Base-by-base conservation (phyloP, 1,139 yeast species). In the Lodderomyces margitis region DNA sequence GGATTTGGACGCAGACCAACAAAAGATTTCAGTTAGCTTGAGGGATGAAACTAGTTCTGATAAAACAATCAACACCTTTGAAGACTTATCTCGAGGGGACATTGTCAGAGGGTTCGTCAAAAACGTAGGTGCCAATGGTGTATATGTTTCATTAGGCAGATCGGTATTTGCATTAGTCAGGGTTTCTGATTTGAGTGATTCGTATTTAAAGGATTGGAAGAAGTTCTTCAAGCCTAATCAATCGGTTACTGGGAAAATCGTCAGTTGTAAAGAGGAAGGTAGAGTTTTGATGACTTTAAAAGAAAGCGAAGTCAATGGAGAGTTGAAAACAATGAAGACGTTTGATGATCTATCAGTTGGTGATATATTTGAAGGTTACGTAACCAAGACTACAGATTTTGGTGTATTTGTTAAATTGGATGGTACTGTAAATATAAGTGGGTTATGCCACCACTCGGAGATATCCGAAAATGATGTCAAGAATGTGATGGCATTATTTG, bases 381-480 rank as follows among this genome's bases (percentile, higher is more conserved):
- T 87, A 40, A 84, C 81, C 57, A 78, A 78, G 46, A 87, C 84
- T 15, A 82, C 91, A 38, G 95, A 87, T 41, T 92, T 82, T 57
- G 98, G 98, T 66, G 95, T 89, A 4, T 91, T 92, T 58, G 85
- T 92, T 37, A 81, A 78, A 50, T 70, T 92, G 45, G 88, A 83
- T 54, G 87, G 86, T 40, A 82, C 94, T 35, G 68, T 78, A 40
- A 80, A 81, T 53, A 74, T 89, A 43, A 80, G 85, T 55, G 98
- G 98, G 43, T 75, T 92, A 51, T 91, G 96, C 54, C 98, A 92
- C 60, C 83, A 76, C 48, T 75, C 92, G 30, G 85, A 92, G 62
- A 84, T 92, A 45, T 83, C 97, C 15, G 97, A 91, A 53, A 70
- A 69, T 39, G 61, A 61, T 6, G 66, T 75, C 39, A 69, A 70